Percentiles rank a stretch among this genome's conserved stretches.
Evolutionary conservation across 2,329 filamentous ascomycete species (phyloP).

Genomic region (Cordyceps farinosa): DNA sequence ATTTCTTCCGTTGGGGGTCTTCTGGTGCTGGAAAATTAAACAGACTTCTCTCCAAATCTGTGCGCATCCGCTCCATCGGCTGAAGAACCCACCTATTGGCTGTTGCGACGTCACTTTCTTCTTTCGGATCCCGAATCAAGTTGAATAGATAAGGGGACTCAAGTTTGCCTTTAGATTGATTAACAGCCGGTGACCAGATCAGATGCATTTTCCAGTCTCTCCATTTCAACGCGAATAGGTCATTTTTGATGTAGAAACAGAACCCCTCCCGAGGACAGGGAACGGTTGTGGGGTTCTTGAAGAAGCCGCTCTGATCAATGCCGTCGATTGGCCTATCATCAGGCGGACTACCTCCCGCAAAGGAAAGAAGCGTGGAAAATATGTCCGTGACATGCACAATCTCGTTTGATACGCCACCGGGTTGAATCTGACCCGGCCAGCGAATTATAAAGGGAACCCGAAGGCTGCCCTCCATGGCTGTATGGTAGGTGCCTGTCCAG

Average conservation of each 20-base stretch:
- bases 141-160: conserved; percentile 35
- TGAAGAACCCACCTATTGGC: conserved; percentile 35
- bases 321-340: conserved; percentile 27
- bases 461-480: conserved; percentile 35
- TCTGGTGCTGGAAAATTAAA: not conserved
- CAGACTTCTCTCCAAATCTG: conserved; percentile 28
- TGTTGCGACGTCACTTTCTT: conserved; percentile 30
- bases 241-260: conserved; percentile 34
- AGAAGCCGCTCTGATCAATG: conserved; percentile 28
- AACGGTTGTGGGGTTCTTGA: conserved; percentile 22
- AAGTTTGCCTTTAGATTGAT: conserved; percentile 29
- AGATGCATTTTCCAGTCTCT: conserved; percentile 34
- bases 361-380: conserved; percentile 30
- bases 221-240: conserved; percentile 34
- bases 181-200: conserved; percentile 35
- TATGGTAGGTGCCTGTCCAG: conserved; percentile 35
- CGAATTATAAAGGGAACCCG: conserved; percentile 34
- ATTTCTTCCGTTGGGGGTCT: not conserved
- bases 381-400: conserved; percentile 34
- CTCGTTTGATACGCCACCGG: conserved; percentile 27
- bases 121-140: conserved; percentile 30
- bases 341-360: conserved; percentile 15
- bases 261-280: conserved; percentile 26
- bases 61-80: conserved; percentile 27
- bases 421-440: conserved; percentile 31